Base-by-base conservation (phyloP, 768 basidiomycete species). In the Phylloporus arenicola region DNA sequence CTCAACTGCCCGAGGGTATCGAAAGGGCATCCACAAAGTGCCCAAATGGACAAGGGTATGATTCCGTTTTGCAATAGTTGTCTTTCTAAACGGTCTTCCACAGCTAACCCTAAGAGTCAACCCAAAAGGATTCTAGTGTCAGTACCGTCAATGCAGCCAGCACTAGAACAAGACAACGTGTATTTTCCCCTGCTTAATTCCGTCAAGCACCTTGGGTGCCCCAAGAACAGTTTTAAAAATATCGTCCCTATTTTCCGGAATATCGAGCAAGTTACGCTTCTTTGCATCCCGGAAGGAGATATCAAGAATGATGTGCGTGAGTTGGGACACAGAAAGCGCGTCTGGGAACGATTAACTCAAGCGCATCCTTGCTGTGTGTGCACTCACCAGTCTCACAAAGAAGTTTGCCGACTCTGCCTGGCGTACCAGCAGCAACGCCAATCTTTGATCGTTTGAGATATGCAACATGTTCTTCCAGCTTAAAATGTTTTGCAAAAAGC, bases 31-130 rank as follows among this genome's bases (percentile, higher is more conserved):
- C 43, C 94, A 98, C 72, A 94, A 94, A 63, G 88, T 95, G 24
- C 94, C 94, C n/a, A 95, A 96, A 64, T 97, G 86, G 82, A 96
- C 94, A 44, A 78, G 91, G 69, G 93, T 94, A 57, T 52, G 86
- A 72, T 24, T 29, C 5, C 22, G 20, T 19, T 31, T 39, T 49
- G 29, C 30, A 10, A 12, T 41, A 43, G 17, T 37, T 4, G 30
- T 40, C 14, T 25, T 35, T 39, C 42, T 57, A 54, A 55, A 17
- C 55, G 52, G 27, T 39, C 25, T 25, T 48, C 43, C 51, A 20
- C 62, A 93, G 94, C 66, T 93, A 53, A 93, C 94, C 29, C 75
- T 88, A 4, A 75, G 94, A 61, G 83, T 82, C 35, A 96, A 96
- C 67, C 94, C 93, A 3, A 85, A 82, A 67, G 94, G 94, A 64